Percentiles rank a stretch among this genome's conserved stretches.
These are phyloP conservation scores for Sanghuangporus baumii DNA, from an alignment of 1,284 basidiomycete species.

Conservation along the genomic window DNA sequence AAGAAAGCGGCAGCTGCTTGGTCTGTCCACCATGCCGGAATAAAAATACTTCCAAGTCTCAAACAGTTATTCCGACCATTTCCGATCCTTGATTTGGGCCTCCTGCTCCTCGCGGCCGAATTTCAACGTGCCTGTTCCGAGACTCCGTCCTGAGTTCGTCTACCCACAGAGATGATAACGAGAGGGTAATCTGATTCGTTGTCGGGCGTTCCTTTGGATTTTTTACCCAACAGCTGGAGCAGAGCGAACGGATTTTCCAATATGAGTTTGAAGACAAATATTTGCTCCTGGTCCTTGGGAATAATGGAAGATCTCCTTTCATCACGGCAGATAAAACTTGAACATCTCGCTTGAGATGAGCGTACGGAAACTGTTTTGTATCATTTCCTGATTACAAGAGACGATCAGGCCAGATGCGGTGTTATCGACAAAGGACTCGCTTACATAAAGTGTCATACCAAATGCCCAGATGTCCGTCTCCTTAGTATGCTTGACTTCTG, in stretches of 20 bases:
- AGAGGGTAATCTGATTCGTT: background rate
- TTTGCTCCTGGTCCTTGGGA: background rate
- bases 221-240: background rate
- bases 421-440: background rate
- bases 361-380: background rate
- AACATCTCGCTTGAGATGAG: background rate
- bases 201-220: background rate
- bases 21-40: no score
- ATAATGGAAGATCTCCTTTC: background rate
- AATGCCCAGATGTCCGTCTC: constrained; percentile 9
- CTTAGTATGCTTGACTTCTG: background rate
- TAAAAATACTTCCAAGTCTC: no score
- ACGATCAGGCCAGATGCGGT: background rate
- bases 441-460: constrained; percentile 12
- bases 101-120: constrained; percentile 49
- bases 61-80: no score
- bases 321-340: background rate
- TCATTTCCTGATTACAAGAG: background rate
- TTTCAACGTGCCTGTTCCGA: constrained; percentile 45
- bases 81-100: no score
- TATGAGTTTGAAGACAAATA: background rate
- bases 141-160: constrained; percentile 46
- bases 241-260: background rate
- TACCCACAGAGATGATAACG: constrained; percentile 50
- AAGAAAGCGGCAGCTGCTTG: no score